phyloP scores from a whole-genome alignment of 768 basidiomycete species.

The Tylopilus balloui region DNA sequence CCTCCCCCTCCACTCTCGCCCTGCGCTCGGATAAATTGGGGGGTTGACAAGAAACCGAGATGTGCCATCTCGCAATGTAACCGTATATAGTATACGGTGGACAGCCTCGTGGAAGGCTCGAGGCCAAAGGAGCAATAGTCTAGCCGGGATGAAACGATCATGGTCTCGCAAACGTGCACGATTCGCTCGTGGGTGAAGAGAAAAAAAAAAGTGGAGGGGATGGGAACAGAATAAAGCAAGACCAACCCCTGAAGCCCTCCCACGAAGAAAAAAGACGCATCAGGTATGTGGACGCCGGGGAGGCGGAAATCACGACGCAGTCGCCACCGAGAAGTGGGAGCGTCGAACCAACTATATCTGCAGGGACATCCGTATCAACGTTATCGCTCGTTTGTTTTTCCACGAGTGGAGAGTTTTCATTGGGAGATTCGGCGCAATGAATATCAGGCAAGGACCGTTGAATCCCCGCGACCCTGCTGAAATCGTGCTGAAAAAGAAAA shows the following conservation, averaged over 20 bases:
- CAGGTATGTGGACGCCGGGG: neutral
- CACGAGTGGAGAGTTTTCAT: neutral
- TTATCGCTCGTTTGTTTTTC: too few relatives aligned
- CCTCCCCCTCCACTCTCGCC: neutral
- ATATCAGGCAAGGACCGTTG: too few relatives aligned
- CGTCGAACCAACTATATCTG: neutral
- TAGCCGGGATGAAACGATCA: constrained; percentile 20
- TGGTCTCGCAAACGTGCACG: neutral
- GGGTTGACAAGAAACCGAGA: neutral
- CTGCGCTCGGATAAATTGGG: constrained; percentile 3
- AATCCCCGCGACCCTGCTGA: constrained; percentile 5
- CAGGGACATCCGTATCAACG: neutral
- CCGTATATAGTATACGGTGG: constrained; percentile 18
- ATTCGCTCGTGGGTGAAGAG: constrained; percentile 4
- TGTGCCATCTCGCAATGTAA: constrained; percentile 16
- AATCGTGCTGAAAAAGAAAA: neutral
- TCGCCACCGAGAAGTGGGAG: neutral
- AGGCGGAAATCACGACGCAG: neutral
- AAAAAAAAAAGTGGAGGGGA: neutral
- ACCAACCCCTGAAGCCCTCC: neutral
- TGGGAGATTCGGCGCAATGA: neutral
- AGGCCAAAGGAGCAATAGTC: constrained; percentile 22
- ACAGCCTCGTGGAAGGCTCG: constrained; percentile 29
- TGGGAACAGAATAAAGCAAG: neutral
- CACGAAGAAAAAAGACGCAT: neutral